These are phyloP conservation scores for Picocystis sp. DNA, from an alignment of 163 green algal species.

Conservation along the genomic window DNA sequence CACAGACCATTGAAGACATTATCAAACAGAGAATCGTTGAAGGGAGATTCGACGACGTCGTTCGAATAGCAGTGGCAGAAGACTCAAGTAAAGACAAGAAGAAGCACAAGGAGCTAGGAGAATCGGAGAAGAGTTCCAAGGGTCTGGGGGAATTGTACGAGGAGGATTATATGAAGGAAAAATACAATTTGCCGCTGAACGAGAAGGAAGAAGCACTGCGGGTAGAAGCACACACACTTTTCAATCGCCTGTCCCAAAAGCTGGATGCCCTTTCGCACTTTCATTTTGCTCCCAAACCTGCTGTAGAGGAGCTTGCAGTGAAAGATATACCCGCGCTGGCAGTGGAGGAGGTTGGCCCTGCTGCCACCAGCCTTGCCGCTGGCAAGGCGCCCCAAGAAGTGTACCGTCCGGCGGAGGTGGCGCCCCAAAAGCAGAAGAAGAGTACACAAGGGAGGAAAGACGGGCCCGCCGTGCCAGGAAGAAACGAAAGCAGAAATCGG, in stretches of 20 bases:
- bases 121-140: constrained; percentile 44
- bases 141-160: constrained; percentile 76
- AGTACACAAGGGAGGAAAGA: constrained; percentile 56
- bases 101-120: constrained; percentile 48
- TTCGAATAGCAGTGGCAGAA: constrained; percentile 24
- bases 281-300: constrained; percentile 57
- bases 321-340: constrained; percentile 65
- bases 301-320: constrained; percentile 70
- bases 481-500: constrained; percentile 46
- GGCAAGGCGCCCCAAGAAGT: constrained; percentile 52
- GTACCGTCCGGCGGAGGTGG: constrained; percentile 27
- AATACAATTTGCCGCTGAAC: constrained; percentile 17
- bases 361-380: constrained; percentile 31
- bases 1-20: constrained; percentile 49
- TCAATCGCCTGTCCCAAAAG: constrained; percentile 55
- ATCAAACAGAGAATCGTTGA: constrained; percentile 57
- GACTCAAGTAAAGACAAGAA: constrained; percentile 23
- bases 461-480: constrained; percentile 35
- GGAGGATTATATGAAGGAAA: constrained; percentile 37
- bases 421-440: constrained; percentile 31
- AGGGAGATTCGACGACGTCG: constrained; percentile 49
- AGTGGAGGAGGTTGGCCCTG: constrained; percentile 68
- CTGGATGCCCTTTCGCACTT: constrained; percentile 80
- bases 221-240: constrained; percentile 33
- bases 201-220: constrained; percentile 50